These are phyloP conservation scores for Phytophthora cactorum DNA, from an alignment of 352 stramenopile species.

Conservation along the genomic window DNA sequence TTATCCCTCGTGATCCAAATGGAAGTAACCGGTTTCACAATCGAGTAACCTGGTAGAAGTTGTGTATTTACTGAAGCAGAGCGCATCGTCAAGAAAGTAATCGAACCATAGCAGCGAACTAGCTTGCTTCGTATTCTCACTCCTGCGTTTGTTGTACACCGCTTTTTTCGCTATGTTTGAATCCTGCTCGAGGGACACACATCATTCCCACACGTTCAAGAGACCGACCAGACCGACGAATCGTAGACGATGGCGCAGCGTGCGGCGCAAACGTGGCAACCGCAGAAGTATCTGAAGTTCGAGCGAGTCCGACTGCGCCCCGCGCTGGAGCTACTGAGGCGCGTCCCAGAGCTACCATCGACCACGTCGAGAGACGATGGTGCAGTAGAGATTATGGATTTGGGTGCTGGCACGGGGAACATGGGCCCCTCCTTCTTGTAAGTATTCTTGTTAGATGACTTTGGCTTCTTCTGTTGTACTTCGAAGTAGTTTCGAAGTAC, in stretches of 20 bases:
- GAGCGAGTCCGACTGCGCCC: constrained; percentile 56
- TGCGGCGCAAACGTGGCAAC: constrained; percentile 53
- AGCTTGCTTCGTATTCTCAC: constrained; percentile 24
- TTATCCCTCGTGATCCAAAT: constrained; percentile 88
- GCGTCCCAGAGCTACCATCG: constrained; percentile 35
- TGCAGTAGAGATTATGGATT: constrained; percentile 47
- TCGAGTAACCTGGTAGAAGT: constrained; percentile 60
- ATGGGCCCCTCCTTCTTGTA: constrained; percentile 69
- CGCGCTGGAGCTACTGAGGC: constrained; percentile 64
- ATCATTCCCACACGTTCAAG: constrained; percentile 6
- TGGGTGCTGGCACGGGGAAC: constrained; percentile 75
- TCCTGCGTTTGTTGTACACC: not conserved
- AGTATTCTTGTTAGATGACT: not conserved
- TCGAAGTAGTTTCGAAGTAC: too few species aligned
- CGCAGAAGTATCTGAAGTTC: constrained; percentile 67
- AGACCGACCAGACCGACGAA: not conserved
- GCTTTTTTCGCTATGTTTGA: not conserved
- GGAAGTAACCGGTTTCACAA: constrained; percentile 88
- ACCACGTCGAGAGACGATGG: constrained; percentile 5
- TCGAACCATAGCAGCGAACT: constrained; percentile 30
- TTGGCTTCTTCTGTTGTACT: not conserved
- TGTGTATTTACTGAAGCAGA: constrained; percentile 39
- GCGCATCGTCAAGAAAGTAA: constrained; percentile 29
- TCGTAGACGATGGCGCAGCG: constrained; percentile 8
- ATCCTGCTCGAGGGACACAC: not conserved